A percentile compares a stretch with the other conserved stretches of the same genome.
Conservation (phyloP, 768 basidiomycete species). For the Naematelia aurantialba region DNA sequence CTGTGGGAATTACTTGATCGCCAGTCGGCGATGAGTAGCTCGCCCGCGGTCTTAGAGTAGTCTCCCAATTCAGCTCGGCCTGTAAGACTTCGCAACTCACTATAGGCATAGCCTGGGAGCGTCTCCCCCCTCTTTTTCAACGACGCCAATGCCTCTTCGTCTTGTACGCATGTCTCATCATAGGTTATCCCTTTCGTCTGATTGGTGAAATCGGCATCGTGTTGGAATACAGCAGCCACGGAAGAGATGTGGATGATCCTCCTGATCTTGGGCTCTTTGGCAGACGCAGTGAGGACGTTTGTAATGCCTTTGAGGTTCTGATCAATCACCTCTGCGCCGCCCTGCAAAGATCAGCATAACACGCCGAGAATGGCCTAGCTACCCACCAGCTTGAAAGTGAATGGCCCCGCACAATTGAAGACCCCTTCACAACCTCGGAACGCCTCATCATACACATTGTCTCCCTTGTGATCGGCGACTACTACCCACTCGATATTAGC, state of each 20-base stretch:
- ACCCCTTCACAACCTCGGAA: constrained; percentile 5
- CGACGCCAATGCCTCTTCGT: background rate
- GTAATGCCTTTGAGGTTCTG: constrained; percentile 2
- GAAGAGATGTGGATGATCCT: constrained; percentile 6
- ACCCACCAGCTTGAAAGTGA: constrained; percentile 2
- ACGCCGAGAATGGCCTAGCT: background rate
- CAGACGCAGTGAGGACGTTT: background rate
- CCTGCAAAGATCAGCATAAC: background rate
- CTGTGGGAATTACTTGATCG: background rate
- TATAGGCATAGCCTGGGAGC: constrained; percentile 8
- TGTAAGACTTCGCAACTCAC: background rate
- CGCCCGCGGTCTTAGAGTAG: background rate
- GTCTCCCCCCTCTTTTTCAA: background rate
- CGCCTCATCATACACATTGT: constrained; percentile 1
- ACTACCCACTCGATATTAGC: background rate
- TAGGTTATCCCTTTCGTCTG: background rate
- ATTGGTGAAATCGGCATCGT: background rate
- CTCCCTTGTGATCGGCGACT: background rate
- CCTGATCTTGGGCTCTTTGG: background rate
- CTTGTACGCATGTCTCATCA: constrained; percentile 7
- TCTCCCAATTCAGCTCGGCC: background rate
- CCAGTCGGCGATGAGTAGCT: background rate
- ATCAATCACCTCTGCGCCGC: constrained; percentile 1
- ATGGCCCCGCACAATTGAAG: constrained; percentile 8
- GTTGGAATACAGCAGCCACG: constrained; percentile 6